phyloP scores from a whole-genome alignment of 1,139 yeast species.

The Geotrichum siamense region DNA sequence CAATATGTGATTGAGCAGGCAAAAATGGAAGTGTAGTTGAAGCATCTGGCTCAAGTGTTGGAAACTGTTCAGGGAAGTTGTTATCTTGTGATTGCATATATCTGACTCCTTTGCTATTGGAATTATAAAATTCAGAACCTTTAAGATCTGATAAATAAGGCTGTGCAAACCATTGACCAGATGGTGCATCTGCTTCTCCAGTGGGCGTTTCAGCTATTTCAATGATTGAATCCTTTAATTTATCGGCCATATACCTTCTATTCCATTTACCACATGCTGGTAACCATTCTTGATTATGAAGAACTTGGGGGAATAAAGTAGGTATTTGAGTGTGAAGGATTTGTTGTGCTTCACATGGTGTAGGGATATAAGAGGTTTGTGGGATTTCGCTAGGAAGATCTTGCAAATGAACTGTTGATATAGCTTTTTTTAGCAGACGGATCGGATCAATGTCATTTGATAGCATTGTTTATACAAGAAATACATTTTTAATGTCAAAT shows the following conservation, averaged over 20 bases:
- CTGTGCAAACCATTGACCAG: conserved; percentile 30
- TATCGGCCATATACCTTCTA: conserved; percentile 18
- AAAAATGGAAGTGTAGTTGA: conserved; percentile 24
- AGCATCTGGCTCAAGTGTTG: conserved; percentile 22
- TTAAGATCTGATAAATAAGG: conserved; percentile 29
- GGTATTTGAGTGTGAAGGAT: conserved; percentile 24
- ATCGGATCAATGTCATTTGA: no score
- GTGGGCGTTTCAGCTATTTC: conserved; percentile 36
- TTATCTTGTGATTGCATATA: conserved; percentile 38
- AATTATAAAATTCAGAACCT: conserved; percentile 23
- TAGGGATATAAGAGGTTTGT: background rate
- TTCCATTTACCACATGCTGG: conserved; percentile 20
- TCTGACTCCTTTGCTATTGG: conserved; percentile 20
- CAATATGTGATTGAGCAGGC: conserved; percentile 29
- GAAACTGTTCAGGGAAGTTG: conserved; percentile 30
- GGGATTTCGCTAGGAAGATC: conserved; percentile 3
- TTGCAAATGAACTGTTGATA: conserved; percentile 3
- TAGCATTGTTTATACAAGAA: no score
- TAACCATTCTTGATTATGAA: conserved; percentile 5
- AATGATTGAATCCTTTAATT: conserved; percentile 20
- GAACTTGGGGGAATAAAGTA: conserved; percentile 15
- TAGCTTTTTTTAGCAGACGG: no score
- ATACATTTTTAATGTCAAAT: no score
- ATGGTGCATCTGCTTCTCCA: conserved; percentile 38
- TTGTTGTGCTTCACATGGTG: conserved; percentile 6